Conservation (phyloP, 2,329 filamentous ascomycete genomes). For the Thielaviopsis euricoi region DNA sequence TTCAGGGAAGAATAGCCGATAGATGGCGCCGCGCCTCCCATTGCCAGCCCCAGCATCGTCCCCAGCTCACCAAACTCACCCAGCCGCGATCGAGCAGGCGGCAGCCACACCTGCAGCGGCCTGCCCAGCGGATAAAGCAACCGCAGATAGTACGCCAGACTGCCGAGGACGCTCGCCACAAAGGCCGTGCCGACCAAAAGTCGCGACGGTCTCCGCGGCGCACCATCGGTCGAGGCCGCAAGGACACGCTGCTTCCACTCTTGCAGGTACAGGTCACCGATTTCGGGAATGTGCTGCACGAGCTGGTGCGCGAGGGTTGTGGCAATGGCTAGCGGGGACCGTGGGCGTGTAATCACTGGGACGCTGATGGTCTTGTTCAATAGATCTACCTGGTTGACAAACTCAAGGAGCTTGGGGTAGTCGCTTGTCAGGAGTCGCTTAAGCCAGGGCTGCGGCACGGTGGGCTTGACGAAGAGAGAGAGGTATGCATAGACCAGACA, state of each 20-base stretch:
- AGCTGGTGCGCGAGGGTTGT: not conserved
- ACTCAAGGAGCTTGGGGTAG: conserved; percentile 15
- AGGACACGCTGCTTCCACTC: conserved; percentile 19
- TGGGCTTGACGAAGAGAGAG: conserved; percentile 45
- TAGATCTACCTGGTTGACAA: conserved; percentile 4
- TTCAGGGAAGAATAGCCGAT: conserved; percentile 1
- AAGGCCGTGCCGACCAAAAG: conserved; percentile 17
- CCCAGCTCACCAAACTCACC: conserved; percentile 31
- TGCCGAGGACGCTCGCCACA: conserved; percentile 22
- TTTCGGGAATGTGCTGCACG: conserved; percentile 18
- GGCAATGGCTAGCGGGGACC: not conserved
- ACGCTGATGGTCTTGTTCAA: conserved; percentile 14
- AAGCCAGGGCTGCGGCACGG: conserved; percentile 30
- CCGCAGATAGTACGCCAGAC: conserved; percentile 22
- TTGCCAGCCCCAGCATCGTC: conserved; percentile 23
- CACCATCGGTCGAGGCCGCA: not conserved
- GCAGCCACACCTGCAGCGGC: conserved; percentile 27
- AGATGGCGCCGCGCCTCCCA: conserved; percentile 1
- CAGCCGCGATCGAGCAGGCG: conserved; percentile 19
- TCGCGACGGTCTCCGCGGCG: conserved; percentile 9
- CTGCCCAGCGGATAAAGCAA: conserved; percentile 28
- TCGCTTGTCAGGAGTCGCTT: conserved; percentile 16
- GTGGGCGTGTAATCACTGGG: conserved; percentile 18
- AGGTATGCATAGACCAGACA: conserved; percentile 71
- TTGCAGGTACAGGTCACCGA: conserved; percentile 17